These are phyloP conservation scores for Phaeosphaeria sp. DNA, from an alignment of 2,329 filamentous ascomycete genomes.

Conservation along the genomic window DNA sequence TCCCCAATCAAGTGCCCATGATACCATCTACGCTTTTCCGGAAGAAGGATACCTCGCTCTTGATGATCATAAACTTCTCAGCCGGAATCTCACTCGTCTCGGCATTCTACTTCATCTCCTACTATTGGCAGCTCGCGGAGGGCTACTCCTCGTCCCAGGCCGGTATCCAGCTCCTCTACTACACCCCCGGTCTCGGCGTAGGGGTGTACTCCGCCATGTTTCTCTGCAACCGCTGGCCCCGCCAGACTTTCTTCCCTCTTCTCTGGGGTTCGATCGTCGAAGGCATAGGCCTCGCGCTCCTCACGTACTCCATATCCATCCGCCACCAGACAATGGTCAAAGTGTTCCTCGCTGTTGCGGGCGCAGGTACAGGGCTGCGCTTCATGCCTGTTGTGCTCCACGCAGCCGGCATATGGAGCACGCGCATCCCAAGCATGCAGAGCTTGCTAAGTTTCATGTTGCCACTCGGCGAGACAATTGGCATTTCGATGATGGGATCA, in stretches of 20 bases:
- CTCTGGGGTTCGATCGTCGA: constrained; percentile 57
- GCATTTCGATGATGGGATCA: constrained; percentile 70
- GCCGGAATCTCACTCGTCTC: constrained; percentile 63
- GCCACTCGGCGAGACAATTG: constrained; percentile 69
- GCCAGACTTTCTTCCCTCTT: constrained; percentile 67
- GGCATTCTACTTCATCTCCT: constrained; percentile 71
- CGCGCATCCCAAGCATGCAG: constrained; percentile 64
- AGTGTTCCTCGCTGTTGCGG: constrained; percentile 70
- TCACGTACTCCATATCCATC: constrained; percentile 63
- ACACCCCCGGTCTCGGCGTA: constrained; percentile 66
- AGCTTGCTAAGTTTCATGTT: constrained; percentile 65
- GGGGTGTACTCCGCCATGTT: constrained; percentile 66
- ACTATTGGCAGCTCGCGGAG: constrained; percentile 71
- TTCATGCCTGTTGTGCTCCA: constrained; percentile 71
- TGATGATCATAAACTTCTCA: constrained; percentile 68
- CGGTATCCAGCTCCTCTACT: constrained; percentile 65
- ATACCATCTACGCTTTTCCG: constrained; percentile 66
- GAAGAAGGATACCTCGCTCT: constrained; percentile 64
- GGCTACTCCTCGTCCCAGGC: constrained; percentile 54
- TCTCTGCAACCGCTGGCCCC: constrained; percentile 66
- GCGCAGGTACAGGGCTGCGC: constrained; percentile 68
- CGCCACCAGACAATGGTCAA: constrained; percentile 61
- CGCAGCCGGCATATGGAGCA: constrained; percentile 66
- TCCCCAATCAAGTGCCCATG: constrained; percentile 66
- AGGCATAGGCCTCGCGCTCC: constrained; percentile 63